Percentiles rank a stretch among this genome's conserved stretches.
Conservation (phyloP, 331 rosid species). For the Dryas integrifolia region DNA sequence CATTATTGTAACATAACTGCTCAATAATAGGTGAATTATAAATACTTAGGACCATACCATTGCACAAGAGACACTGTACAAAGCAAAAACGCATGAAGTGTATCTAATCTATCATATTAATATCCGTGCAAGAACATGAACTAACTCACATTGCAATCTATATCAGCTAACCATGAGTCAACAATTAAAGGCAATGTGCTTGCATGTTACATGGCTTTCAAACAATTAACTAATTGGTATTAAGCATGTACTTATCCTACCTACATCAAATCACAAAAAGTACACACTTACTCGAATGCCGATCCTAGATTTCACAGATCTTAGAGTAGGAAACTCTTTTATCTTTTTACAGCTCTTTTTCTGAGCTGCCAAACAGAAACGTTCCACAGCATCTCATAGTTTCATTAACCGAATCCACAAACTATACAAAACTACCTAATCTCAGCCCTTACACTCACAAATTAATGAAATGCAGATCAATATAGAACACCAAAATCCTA, state of each 20-base stretch:
- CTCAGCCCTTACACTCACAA: background rate
- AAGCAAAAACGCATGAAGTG: too few relatives aligned
- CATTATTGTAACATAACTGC: background rate
- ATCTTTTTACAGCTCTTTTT: background rate
- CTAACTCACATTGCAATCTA: too few relatives aligned
- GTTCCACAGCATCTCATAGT: background rate
- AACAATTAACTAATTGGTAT: background rate
- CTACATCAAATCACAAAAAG: background rate
- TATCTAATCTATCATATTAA: too few relatives aligned
- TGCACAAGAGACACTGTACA: too few relatives aligned
- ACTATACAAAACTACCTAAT: background rate
- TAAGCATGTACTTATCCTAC: background rate
- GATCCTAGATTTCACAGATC: slow-evolving; percentile 33
- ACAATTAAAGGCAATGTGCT: background rate
- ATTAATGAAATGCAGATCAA: slow-evolving; percentile 14
- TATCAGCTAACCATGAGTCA: background rate
- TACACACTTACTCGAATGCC: background rate
- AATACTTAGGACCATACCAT: too few relatives aligned
- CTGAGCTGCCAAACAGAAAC: slow-evolving; percentile 12
- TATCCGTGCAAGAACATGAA: too few relatives aligned
- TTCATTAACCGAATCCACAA: background rate
- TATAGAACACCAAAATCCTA: background rate
- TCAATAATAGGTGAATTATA: background rate
- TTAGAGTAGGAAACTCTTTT: slow-evolving; percentile 3
- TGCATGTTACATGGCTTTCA: background rate